A percentile compares a stretch with the other conserved stretches of the same genome.
Conservation (phyloP, 2,329 filamentous ascomycete genomes). For the Monilinia fructicola region DNA sequence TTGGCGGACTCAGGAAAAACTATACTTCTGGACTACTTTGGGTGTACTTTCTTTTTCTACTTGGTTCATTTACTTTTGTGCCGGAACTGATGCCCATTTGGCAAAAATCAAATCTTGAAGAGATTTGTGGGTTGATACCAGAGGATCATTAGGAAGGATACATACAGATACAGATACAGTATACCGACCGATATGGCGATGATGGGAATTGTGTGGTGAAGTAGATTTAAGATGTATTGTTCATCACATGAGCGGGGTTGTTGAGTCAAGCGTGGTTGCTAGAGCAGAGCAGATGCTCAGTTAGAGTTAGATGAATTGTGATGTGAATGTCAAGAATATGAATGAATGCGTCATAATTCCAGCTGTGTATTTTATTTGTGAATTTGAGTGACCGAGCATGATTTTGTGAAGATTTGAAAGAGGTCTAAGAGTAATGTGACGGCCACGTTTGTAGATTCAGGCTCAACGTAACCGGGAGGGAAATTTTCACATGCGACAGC, state of each 20-base stretch:
- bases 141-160: constrained; percentile 6
- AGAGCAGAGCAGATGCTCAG: constrained; percentile 1
- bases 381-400: not conserved
- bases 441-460: too few species aligned
- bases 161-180: not conserved
- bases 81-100: constrained; percentile 3
- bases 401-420: too few species aligned
- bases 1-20: constrained; percentile 15
- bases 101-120: constrained; percentile 8
- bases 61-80: constrained; percentile 17
- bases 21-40: constrained; percentile 9
- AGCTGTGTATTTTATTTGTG: not conserved
- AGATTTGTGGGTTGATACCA: constrained; percentile 15
- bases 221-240: not conserved
- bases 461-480: too few species aligned
- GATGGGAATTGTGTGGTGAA: constrained; percentile 1
- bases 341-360: not conserved
- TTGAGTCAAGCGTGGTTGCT: not conserved
- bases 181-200: not conserved
- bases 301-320: not conserved
- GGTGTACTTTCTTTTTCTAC: constrained; percentile 2
- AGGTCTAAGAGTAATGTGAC: too few species aligned
- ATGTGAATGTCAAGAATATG: constrained; percentile 7
- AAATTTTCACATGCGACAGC: too few species aligned
- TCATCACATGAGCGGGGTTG: not conserved